phyloP scores from a whole-genome alignment of 768 basidiomycete genomes.

The Agaricus bisporus region DNA sequence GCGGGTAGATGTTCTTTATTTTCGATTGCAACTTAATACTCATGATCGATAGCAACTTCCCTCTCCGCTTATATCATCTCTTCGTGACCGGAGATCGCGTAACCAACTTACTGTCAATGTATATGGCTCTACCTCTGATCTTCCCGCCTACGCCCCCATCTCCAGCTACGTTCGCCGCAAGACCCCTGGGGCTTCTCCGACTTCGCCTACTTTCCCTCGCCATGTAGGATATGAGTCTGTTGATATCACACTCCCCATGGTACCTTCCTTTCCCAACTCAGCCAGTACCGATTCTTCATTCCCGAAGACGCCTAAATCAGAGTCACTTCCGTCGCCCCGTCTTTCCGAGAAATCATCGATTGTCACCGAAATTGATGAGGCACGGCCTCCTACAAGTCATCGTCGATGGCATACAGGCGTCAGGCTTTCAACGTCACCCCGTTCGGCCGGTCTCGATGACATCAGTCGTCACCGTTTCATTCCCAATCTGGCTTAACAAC shows the following conservation, averaged over 20 bases:
- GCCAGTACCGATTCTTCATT: slow-evolving; percentile 34
- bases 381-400: slow-evolving; percentile 4
- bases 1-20: slow-evolving; percentile 4
- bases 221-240: slow-evolving; percentile 34
- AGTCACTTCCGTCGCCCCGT: slow-evolving; percentile 21
- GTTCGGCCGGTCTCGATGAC: slow-evolving; percentile 23
- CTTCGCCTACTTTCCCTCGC: slow-evolving; percentile 55
- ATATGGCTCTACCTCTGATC: slow-evolving; percentile 44
- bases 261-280: slow-evolving; percentile 47
- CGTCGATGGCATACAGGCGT: slow-evolving; percentile 33
- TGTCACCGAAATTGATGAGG: slow-evolving; percentile 23
- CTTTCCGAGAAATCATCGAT: slow-evolving; percentile 13
- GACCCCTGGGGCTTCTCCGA: slow-evolving; percentile 70
- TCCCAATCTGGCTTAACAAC: slow-evolving; percentile 8
- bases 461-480: slow-evolving; percentile 17
- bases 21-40: neutral
- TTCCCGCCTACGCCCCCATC: slow-evolving; percentile 66
- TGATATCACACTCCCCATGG: slow-evolving; percentile 59
- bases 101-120: slow-evolving; percentile 42
- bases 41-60: slow-evolving; percentile 25
- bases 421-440: slow-evolving; percentile 38
- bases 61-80: slow-evolving; percentile 35
- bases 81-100: slow-evolving; percentile 36
- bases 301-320: slow-evolving; percentile 32
- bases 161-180: slow-evolving; percentile 76